Conservation (phyloP, 495 filamentous ascomycete species). For the Podospora didyma region DNA sequence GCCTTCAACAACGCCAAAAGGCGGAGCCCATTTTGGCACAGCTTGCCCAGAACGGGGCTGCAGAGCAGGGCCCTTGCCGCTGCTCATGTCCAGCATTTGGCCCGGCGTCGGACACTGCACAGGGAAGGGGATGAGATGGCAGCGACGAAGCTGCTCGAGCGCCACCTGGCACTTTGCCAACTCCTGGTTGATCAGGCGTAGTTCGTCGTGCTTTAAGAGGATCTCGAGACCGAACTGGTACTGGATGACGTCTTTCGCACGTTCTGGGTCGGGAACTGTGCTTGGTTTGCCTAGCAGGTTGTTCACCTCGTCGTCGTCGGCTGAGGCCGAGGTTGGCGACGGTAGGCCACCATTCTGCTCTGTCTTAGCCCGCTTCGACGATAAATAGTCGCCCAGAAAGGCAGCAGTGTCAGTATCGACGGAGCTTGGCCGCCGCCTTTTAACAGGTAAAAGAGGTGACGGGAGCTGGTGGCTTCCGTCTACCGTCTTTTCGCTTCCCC, state of each 20-base stretch:
- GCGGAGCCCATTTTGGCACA: constrained; percentile 63
- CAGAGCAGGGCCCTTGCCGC: constrained; percentile 66
- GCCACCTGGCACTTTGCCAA: constrained; percentile 92
- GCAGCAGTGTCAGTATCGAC: constrained; percentile 22
- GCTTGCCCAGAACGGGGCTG: constrained; percentile 51
- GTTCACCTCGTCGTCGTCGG: constrained; percentile 16
- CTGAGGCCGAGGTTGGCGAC: constrained; percentile 26
- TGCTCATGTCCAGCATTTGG: constrained; percentile 61
- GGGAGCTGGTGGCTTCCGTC: constrained; percentile 8
- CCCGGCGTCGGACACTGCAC: constrained; percentile 55
- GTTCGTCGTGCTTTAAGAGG: constrained; percentile 87
- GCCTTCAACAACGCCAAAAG: constrained; percentile 86
- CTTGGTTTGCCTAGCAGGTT: constrained; percentile 16
- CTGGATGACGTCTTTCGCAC: constrained; percentile 68
- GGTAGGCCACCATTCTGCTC: constrained; percentile 30
- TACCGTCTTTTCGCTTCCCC: constrained; percentile 42
- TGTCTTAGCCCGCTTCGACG: constrained; percentile 34
- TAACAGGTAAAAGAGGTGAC: constrained; percentile 17
- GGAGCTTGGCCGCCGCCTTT: constrained; percentile 33
- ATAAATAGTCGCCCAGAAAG: constrained; percentile 2
- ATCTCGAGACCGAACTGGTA: constrained; percentile 89
- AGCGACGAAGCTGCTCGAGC: constrained; percentile 91
- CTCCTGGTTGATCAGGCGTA: constrained; percentile 92
- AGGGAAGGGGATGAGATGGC: constrained; percentile 84
- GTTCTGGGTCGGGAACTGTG: constrained; percentile 25